Conservation (phyloP, 169 alveolate species). For the Cryptosporidium sp. region DNA sequence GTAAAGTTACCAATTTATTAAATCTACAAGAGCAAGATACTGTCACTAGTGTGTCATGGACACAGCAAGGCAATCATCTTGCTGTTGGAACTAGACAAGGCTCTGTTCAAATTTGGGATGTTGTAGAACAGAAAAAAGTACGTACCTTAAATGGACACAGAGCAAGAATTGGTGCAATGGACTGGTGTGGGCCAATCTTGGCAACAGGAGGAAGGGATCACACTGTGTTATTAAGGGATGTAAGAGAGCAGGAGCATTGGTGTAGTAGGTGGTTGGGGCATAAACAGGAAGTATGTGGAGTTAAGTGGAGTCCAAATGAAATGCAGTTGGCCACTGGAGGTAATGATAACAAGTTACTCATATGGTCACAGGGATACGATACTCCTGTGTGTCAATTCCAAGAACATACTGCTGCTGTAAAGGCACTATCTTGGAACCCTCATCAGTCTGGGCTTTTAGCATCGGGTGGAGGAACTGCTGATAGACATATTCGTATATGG, state of each 20-base stretch:
- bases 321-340: conserved; percentile 94
- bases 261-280: conserved; percentile 84
- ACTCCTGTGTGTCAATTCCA: conserved; percentile 83
- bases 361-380: conserved; percentile 90
- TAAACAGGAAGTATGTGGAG: conserved; percentile 91
- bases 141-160: conserved; percentile 88
- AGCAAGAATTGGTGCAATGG: conserved; percentile 92
- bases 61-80: conserved; percentile 87
- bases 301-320: conserved; percentile 91
- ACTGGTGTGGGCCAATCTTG: conserved; percentile 90
- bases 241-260: conserved; percentile 81
- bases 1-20: conserved; percentile 88
- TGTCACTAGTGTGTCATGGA: conserved; percentile 92
- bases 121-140: conserved; percentile 76
- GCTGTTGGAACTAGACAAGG: conserved; percentile 91
- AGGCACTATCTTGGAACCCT: conserved; percentile 97
- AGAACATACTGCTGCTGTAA: conserved; percentile 92
- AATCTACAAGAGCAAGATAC: conserved; percentile 86
- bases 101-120: conserved; percentile 87
- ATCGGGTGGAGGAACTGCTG: conserved; percentile 98
- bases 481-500: conserved; percentile 95
- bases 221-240: conserved; percentile 88
- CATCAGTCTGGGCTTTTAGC: conserved; percentile 93
- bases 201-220: conserved; percentile 94
- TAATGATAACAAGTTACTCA: conserved; percentile 93